These are phyloP conservation scores for Elaphomyces granulatus DNA, from an alignment of 495 filamentous ascomycete genomes.

Conservation along the genomic window DNA sequence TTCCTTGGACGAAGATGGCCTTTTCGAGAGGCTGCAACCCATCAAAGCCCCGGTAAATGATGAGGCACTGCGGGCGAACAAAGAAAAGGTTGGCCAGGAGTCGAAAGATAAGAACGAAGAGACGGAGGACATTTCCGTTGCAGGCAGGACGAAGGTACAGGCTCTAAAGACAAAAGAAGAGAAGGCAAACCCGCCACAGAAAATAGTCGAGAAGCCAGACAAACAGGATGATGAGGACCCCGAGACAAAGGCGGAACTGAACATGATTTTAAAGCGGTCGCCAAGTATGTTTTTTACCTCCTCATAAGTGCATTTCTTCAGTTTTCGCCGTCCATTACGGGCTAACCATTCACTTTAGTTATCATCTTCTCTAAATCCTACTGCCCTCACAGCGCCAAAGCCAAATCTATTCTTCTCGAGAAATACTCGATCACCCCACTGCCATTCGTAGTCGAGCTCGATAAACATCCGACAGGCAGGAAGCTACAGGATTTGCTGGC, in stretches of 20 bases:
- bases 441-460: constrained; percentile 84
- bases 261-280: constrained; percentile 61
- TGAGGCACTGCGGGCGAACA: constrained; percentile 25
- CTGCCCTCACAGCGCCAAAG: constrained; percentile 69
- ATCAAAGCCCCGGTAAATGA: constrained; percentile 21
- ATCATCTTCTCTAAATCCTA: constrained; percentile 94
- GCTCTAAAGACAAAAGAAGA: constrained; percentile 28
- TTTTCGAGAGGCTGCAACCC: constrained; percentile 21
- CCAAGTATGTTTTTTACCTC: constrained; percentile 47
- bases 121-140: constrained; percentile 39
- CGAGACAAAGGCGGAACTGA: constrained; percentile 44
- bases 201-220: constrained; percentile 9
- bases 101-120: constrained; percentile 18
- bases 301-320: no score
- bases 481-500: constrained; percentile 53
- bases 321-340: background rate
- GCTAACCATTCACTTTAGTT: constrained; percentile 35
- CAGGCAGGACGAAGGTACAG: constrained; percentile 51
- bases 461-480: constrained; percentile 59
- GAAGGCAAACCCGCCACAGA: constrained; percentile 8
- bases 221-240: constrained; percentile 15
- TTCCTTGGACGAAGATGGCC: constrained; percentile 18
- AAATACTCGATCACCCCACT: constrained; percentile 68
- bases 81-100: constrained; percentile 36
- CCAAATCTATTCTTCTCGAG: constrained; percentile 69